Evolutionary conservation across 257 asterid species (phyloP).

Genomic region (Capsicum chinense): DNA sequence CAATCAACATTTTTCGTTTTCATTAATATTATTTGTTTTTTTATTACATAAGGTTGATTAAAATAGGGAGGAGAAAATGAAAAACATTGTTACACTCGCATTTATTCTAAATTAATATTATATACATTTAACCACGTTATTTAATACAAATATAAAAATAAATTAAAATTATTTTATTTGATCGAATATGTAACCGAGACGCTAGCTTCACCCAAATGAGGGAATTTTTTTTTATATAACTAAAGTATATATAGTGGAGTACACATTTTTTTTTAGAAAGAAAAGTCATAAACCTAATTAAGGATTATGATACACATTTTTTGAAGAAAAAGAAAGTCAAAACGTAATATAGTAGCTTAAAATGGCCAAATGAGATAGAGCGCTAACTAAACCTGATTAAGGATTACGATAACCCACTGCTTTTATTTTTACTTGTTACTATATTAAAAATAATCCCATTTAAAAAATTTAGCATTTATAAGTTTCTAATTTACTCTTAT

Average conservation of each 20-base stretch:
- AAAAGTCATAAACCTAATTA: too few relatives aligned
- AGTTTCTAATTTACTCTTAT: too few relatives aligned
- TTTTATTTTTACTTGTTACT: too few relatives aligned
- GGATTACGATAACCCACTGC: neutral
- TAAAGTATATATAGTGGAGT: neutral
- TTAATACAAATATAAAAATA: too few relatives aligned
- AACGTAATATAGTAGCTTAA: neutral
- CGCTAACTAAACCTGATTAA: neutral
- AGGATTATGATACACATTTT: too few relatives aligned
- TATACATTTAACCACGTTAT: too few relatives aligned
- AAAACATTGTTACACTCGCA: neutral
- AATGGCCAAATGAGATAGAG: neutral
- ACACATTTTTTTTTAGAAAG: neutral
- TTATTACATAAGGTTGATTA: neutral
- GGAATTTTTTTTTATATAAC: neutral
- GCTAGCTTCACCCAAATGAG: neutral
- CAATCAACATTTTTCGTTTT: neutral
- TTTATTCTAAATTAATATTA: too few relatives aligned
- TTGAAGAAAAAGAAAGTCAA: neutral
- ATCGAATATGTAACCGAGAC: neutral
- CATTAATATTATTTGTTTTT: neutral
- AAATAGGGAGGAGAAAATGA: neutral
- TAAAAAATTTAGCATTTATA: too few relatives aligned
- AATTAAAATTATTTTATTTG: neutral
- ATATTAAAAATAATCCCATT: too few relatives aligned